Base-by-base conservation (phyloP, 345 rosid genomes). In the Gossypium turneri region DNA sequence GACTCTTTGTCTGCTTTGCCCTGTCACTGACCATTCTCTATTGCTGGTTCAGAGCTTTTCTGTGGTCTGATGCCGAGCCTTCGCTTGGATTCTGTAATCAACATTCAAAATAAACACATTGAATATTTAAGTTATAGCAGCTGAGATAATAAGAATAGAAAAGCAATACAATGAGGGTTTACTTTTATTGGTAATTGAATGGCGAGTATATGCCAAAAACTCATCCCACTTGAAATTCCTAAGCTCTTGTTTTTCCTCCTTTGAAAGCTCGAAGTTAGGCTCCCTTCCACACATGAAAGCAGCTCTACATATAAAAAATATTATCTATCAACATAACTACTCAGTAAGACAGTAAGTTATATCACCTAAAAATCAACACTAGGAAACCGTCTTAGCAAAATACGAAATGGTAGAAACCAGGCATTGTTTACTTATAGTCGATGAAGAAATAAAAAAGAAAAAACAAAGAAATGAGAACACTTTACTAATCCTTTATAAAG, bases 261-360 rank as follows among this genome's bases (percentile, higher is more conserved):
- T 94, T 0, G 92, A 73, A 19, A 94, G 91, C 82, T 88, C 97
- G 41, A 91, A 87, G 86, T 94, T 94, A 60, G 98, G 98, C 68
- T 94, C 98, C 76, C 98, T 88, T 67, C 97, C 97, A 55, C 98
- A 92, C 98, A 92, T 94, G 88, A 87, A 94, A 60, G 98, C 98
- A 74, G 98, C 97, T 83, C 98, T 94, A 84, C 79, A 72, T 24
- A 79, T 8, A 70, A 19, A 75, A 34, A 74, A 44, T 29, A 67
- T 29, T 44, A 79, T 66, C 67, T 29, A 72, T 58, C 69, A 73
- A 45, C 16, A 47, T n/a, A 44, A 12, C 74, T 24, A 63, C 16
- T 44, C 34, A n/a, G 59, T 56, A 56, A 7, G 57, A 53, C 57
- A 27, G n/a, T 5, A 34, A 34, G 7, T 66, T 45, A 45, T 47